Evolutionary conservation across 2,329 filamentous ascomycete genomes (phyloP), one percentile per base, ranked within the genome.

Genomic region (Xylaria sp.): DNA sequence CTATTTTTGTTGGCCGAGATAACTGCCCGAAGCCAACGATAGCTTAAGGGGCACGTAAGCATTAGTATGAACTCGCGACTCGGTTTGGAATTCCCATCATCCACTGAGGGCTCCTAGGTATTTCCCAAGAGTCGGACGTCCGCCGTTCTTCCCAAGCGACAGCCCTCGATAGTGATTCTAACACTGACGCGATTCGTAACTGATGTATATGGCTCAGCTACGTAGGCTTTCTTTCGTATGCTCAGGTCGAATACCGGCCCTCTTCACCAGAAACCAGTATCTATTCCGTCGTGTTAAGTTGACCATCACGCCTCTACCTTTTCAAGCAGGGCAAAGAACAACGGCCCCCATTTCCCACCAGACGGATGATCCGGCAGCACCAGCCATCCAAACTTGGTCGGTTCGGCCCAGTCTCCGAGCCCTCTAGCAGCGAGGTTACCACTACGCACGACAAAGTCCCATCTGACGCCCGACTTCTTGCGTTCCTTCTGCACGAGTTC

Each of bases 251-350:
- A 41, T 12, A 48, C 36, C 10, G 36, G 25, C 5, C 9, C 36
- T 18, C 36, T 60, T 55, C 8, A 36, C 56, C 1, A 28, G 1
- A 4, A n/a, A 46, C 43, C 20, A 20, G 34, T 53, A 7, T 18
- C 20, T 13, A 23, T 41, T 15, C 41, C 23, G 43, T 41, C 52
- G 2, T 46, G 15, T n/a, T 6, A 50, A 39, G 25, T 43, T 43
- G 4, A 20, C 15, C 25, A 36, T 73, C 62, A 72, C n/a, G 57
- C 52, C 23, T 73, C 70, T 15, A 75, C 60, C 71, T 81, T 82
- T 28, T 76, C 78, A 20, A 82, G 70, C 34, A 79, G 67, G 4
- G 78, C 74, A 63, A 82, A 82, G 73, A 78, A 82, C 34, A 82
- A 68, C 20, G 81, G 81, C 1, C 80, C 81, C 79, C 79, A 82